phyloP scores from a whole-genome alignment of 2,329 filamentous ascomycete species.

The Penicillium sp. region DNA sequence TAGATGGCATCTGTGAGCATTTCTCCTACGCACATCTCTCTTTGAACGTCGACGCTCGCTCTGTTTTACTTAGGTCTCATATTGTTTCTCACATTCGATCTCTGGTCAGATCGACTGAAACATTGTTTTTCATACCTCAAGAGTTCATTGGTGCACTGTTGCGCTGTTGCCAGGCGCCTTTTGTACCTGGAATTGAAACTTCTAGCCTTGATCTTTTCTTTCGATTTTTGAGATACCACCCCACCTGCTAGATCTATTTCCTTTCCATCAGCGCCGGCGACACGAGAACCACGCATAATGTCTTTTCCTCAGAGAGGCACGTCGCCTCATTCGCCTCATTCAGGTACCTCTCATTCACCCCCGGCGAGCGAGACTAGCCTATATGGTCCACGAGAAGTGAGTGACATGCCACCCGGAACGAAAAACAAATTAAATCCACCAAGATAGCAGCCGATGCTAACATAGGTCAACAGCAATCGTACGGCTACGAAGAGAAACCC shows the following conservation, averaged over 20 bases:
- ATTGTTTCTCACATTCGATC: not conserved
- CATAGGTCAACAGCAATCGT: constrained; percentile 3
- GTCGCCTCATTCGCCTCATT: constrained; percentile 21
- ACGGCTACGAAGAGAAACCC: constrained; percentile 24
- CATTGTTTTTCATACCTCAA: not conserved
- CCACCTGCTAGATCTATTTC: not conserved
- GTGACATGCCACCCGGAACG: not conserved
- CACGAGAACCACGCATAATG: constrained; percentile 18
- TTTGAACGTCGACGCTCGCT: not conserved
- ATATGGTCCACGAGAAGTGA: constrained; percentile 16
- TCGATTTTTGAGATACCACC: not conserved
- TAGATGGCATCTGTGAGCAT: constrained; percentile 4
- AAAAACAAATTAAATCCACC: not conserved
- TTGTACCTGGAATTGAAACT: not conserved
- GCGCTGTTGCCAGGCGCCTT: not conserved
- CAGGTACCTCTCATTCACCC: constrained; percentile 20
- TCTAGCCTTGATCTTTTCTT: not conserved
- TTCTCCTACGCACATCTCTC: constrained; percentile 1
- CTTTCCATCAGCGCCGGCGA: not conserved
- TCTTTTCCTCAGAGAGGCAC: constrained; percentile 16
- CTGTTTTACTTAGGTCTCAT: not conserved
- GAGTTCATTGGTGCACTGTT: not conserved
- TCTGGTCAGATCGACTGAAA: not conserved
- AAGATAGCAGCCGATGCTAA: not conserved
- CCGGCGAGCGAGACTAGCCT: constrained; percentile 17